Evolutionary conservation across 805 yeast species (phyloP).

Genomic region (Wickerhamiella kurtzmanii): DNA sequence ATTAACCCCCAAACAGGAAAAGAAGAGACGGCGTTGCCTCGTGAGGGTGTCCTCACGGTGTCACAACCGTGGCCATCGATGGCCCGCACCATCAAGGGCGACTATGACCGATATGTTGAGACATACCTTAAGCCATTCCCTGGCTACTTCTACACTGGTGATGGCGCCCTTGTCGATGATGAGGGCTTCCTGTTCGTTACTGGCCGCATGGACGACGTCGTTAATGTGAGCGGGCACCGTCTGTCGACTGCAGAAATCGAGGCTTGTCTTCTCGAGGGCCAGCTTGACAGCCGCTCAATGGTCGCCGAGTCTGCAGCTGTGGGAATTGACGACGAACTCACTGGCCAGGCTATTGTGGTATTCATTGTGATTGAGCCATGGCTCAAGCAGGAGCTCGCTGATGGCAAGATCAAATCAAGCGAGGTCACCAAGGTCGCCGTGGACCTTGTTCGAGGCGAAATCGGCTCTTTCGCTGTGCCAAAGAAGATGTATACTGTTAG

Average conservation of each 20-base stretch:
- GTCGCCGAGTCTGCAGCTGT: constrained; percentile 94
- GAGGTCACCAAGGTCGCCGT: constrained; percentile 56
- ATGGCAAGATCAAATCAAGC: constrained; percentile 23
- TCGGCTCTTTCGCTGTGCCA: constrained; percentile 93
- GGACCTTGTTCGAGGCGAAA: constrained; percentile 77
- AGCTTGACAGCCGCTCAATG: constrained; percentile 53
- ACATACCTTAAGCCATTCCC: constrained; percentile 89
- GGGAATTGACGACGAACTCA: constrained; percentile 84
- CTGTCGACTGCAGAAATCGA: constrained; percentile 95
- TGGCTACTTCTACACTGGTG: constrained; percentile 91
- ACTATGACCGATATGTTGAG: constrained; percentile 73
- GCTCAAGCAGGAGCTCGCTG: constrained; percentile 40
- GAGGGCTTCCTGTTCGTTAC: constrained; percentile 97
- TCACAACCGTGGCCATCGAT: constrained; percentile 95
- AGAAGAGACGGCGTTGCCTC: constrained; percentile 73
- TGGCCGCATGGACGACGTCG: constrained; percentile 97
- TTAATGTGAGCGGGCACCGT: constrained; percentile 94
- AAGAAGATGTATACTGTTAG: constrained; percentile 68
- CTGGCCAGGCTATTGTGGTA: constrained; percentile 96
- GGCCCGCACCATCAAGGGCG: constrained; percentile 88
- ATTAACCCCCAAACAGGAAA: constrained; percentile 87
- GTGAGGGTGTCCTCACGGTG: constrained; percentile 90
- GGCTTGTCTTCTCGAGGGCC: constrained; percentile 40
- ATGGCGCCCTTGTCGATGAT: constrained; percentile 93
- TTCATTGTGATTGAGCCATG: constrained; percentile 46